Percentiles rank a stretch among this genome's conserved stretches.
Evolutionary conservation across 2,329 filamentous ascomycete species (phyloP).

Genomic region (Ustilaginoidea virens): DNA sequence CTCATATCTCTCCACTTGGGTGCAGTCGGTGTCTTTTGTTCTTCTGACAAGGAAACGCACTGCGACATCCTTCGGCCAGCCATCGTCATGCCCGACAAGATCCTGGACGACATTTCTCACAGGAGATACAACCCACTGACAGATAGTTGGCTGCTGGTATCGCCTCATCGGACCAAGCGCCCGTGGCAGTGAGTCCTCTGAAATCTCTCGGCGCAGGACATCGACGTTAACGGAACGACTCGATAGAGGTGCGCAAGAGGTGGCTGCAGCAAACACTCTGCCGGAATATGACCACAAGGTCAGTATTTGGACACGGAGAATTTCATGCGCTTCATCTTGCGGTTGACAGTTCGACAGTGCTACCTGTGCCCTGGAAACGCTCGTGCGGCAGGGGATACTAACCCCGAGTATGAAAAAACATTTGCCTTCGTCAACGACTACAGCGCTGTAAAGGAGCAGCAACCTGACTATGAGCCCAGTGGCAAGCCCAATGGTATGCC

Average conservation of each 20-base stretch:
- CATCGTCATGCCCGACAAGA: slow-evolving; percentile 50
- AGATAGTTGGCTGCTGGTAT: slow-evolving; percentile 85
- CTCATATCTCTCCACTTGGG: too few relatives aligned
- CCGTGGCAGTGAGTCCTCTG: slow-evolving; percentile 74
- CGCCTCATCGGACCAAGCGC: slow-evolving; percentile 88
- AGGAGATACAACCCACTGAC: slow-evolving; percentile 84
- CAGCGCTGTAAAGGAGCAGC: slow-evolving; percentile 87
- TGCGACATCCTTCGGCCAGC: too few relatives aligned
- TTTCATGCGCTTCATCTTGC: not conserved
- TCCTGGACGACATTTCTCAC: slow-evolving; percentile 93
- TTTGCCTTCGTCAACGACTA: slow-evolving; percentile 98
- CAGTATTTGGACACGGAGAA: slow-evolving; percentile 10
- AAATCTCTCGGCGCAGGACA: too few relatives aligned
- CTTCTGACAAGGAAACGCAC: too few relatives aligned
- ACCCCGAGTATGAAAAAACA: slow-evolving; percentile 73
- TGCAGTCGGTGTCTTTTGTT: too few relatives aligned
- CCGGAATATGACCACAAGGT: slow-evolving; percentile 70
- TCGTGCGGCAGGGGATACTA: slow-evolving; percentile 71
- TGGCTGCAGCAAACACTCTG: slow-evolving; percentile 48
- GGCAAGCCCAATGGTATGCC: slow-evolving; percentile 20
- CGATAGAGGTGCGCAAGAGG: slow-evolving; percentile 73
- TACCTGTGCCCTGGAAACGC: slow-evolving; percentile 90
- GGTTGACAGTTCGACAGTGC: slow-evolving; percentile 38
- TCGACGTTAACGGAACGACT: too few relatives aligned
- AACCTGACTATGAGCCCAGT: slow-evolving; percentile 54